Evolutionary conservation across 371 early-diverging fungal species (phyloP), one percentile per base, ranked within the genome.

Genomic region (Lichtheimia corymbifera): DNA sequence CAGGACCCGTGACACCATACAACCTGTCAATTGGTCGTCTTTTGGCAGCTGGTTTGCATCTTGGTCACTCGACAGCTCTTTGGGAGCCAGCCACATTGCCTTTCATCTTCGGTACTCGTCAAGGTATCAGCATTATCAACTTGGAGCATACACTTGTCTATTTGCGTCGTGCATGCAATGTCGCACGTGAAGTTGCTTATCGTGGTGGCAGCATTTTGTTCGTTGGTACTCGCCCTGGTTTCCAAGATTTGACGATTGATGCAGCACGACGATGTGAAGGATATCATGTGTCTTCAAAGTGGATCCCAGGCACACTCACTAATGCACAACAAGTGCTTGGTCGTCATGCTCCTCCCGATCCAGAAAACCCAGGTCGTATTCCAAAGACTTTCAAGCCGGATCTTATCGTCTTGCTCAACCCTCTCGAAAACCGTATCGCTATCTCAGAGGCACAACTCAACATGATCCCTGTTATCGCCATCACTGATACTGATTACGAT

Each of bases 71-170:
- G 13, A 84, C 85, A 20, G 76, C 86, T 18, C 76, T 83, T 45
- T 94, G 91, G 93, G 88, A 97, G 64, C 89, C 90, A 14, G 67
- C 85, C 53, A 96, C 92, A 58, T 78, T 94, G 59, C 92, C 93
- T 2, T 94, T 85, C 66, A 91, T 97, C 53, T 94, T 90, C 67
- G 98, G 98, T 64, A 83, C 88, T 22, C 91, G 98, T 58, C 84
- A 91, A 60, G 97, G 96, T 27, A 90, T 97, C 63, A 90, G 91
- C 69, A 91, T 98, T 63, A 96, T 98, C 80, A 94, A 98, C 72
- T 76, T 97, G 63, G 98, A 98, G 68, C 90, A 93, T 45, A 97
- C 98, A 0, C 69, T 97, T 57, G 87, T 89, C n/a, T 83, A 88
- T 51, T 83, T 98, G 42, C 84, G 97, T 44, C 81, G 97, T 54